phyloP scores from a whole-genome alignment of 2,329 filamentous ascomycete species.

The Monosporascus cannonballus region DNA sequence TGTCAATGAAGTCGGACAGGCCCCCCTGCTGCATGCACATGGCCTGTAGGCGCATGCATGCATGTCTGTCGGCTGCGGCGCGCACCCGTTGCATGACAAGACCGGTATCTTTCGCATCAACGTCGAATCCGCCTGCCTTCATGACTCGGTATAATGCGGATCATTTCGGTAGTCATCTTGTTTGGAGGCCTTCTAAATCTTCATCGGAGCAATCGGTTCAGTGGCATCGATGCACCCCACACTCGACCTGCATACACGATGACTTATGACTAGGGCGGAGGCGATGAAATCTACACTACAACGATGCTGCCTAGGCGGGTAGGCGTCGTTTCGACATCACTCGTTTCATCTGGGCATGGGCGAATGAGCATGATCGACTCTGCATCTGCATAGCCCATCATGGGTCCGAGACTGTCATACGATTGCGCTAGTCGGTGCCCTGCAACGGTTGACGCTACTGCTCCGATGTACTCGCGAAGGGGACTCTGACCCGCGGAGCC shows the following conservation, averaged over 20 bases:
- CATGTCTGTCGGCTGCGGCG: slow-evolving; percentile 15
- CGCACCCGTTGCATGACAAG: slow-evolving; percentile 8
- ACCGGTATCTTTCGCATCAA: background rate
- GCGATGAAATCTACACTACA: background rate
- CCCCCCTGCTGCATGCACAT: background rate
- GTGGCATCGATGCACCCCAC: background rate
- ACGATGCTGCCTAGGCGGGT: background rate
- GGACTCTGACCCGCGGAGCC: background rate
- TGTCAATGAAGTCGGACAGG: background rate
- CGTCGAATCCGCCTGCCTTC: background rate
- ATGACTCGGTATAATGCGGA: background rate
- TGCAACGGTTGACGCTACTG: background rate
- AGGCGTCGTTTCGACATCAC: background rate
- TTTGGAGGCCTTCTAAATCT: background rate
- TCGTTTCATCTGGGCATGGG: background rate
- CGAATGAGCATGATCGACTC: background rate
- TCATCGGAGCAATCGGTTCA: background rate
- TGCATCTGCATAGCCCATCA: background rate
- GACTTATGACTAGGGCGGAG: background rate
- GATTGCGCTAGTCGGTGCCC: too few species aligned
- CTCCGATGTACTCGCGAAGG: background rate
- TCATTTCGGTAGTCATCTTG: background rate
- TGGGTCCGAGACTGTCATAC: background rate
- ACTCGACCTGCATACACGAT: background rate
- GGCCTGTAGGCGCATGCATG: slow-evolving; percentile 1